Conservation (phyloP, 768 basidiomycete species). For the Boletus rubropictus region DNA sequence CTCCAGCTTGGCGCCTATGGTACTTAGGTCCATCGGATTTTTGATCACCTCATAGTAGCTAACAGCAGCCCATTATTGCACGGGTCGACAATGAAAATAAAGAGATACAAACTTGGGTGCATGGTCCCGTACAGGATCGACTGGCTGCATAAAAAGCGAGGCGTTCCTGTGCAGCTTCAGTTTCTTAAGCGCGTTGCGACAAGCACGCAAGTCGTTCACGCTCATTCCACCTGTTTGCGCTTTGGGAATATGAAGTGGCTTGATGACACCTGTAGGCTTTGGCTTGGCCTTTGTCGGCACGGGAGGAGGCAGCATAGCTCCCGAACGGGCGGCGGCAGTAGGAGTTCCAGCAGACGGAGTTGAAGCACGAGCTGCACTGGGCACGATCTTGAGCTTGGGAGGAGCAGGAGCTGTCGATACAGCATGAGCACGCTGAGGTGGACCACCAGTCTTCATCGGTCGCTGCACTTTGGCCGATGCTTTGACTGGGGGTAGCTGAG, state of each 20-base stretch:
- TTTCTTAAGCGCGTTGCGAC: constrained; percentile 75
- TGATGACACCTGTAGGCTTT: constrained; percentile 19
- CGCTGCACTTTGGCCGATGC: constrained; percentile 37
- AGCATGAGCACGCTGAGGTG: constrained; percentile 27
- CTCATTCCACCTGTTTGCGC: constrained; percentile 75
- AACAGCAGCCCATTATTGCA: neutral
- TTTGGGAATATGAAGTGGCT: constrained; percentile 53
- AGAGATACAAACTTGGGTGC: constrained; percentile 63
- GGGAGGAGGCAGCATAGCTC: constrained; percentile 29
- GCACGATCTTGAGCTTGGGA: constrained; percentile 52
- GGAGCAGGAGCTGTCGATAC: constrained; percentile 28
- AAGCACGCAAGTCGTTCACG: constrained; percentile 67
- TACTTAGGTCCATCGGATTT: constrained; percentile 91
- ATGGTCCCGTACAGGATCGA: constrained; percentile 91
- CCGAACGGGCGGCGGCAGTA: constrained; percentile 4
- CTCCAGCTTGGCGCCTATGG: constrained; percentile 81
- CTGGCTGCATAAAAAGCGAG: constrained; percentile 73
- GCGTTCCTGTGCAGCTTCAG: constrained; percentile 70
- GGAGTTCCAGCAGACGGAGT: constrained; percentile 18
- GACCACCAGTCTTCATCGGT: constrained; percentile 33
- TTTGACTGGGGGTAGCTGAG: constrained; percentile 52
- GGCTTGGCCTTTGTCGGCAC: constrained; percentile 24
- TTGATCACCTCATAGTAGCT: constrained; percentile 91
- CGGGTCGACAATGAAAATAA: constrained; percentile 1
- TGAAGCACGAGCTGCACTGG: constrained; percentile 13